Percentiles rank a stretch among this genome's conserved stretches.
Evolutionary conservation across 441 rosid genomes (phyloP).

Genomic region (Euphorbia neoarborescens): DNA sequence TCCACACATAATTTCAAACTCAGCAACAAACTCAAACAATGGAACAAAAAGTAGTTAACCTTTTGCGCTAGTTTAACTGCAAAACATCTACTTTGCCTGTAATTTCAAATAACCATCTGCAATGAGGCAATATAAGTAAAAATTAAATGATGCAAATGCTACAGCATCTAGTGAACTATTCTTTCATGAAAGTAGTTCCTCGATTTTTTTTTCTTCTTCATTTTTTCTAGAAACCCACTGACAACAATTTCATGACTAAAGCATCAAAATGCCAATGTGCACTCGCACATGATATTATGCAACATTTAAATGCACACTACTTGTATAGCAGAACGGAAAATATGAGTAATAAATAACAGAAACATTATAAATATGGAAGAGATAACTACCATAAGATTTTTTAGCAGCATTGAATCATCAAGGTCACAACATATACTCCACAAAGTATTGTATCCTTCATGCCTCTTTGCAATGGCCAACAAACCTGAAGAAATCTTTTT

Average conservation of each 20-base stretch:
- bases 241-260: not conserved
- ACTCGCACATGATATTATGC: not conserved
- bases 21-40: not conserved
- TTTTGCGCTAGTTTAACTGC: not conserved
- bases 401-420: conserved; percentile 64
- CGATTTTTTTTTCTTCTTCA: not conserved
- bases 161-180: not conserved
- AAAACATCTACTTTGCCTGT: not conserved
- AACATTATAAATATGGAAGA: not conserved
- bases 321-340: not conserved
- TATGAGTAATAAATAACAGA: conserved; percentile 4
- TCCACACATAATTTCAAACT: not conserved
- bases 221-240: not conserved
- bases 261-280: not conserved
- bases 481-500: conserved; percentile 59
- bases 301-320: not conserved
- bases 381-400: conserved; percentile 65
- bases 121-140: not conserved
- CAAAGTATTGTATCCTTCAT: conserved; percentile 71
- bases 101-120: not conserved
- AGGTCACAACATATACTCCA: conserved; percentile 86
- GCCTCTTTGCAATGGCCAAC: conserved; percentile 64
- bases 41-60: not conserved
- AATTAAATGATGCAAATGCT: not conserved
- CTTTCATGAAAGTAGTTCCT: not conserved